Evolutionary conservation across 371 early-diverging fungal species (phyloP), one percentile per base, ranked within the genome.

Genomic region (Mucor mucedo): DNA sequence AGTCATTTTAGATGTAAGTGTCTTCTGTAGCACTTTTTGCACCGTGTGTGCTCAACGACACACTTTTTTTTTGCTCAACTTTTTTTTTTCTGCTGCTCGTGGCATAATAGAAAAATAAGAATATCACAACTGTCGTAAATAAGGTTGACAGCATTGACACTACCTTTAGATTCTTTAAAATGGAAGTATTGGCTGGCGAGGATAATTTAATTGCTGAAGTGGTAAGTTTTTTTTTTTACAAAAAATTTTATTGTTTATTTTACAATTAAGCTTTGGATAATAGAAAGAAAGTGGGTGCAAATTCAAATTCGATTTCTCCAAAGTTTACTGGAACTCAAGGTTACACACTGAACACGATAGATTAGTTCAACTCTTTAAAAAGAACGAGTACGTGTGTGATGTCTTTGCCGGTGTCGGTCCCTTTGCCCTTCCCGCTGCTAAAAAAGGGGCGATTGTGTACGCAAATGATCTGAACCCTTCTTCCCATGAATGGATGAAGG

Each of bases 251-350:
- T 21, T 21, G 21, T 21, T 21, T 21, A 21, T 21, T 21, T 21
- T 21, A 21, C 21, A 21, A 21, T 21, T 21, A 21, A 21, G 21
- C 21, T 21, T 21, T 21, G 21, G 21, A 21, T 21, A 8, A 52
- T 78, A 95, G 93, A 86, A 87, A 70, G 99, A 99, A 73, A 91
- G 92, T 69, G 91, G 88, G 5, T 97, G 98, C 73, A 79, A 74
- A 54, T 99, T 98, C 80, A 80, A 85, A 56, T 95, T 99, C 65
- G 98, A 99, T 69, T 98, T 96, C 65, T 93, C 97, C 14, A 89
- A 93, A 66, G 99, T 99, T 4, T 99, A 99, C 76, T 99, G 99
- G 99, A 99, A 99, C 82, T 98, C 99, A 10, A 88, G 99, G 39
- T 88, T 99, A 41, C 98, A 98, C 63, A 85, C 88, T 0, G 99